These are phyloP conservation scores for Dacryopinax spathularia DNA, from an alignment of 768 basidiomycete genomes.

Conservation along the genomic window DNA sequence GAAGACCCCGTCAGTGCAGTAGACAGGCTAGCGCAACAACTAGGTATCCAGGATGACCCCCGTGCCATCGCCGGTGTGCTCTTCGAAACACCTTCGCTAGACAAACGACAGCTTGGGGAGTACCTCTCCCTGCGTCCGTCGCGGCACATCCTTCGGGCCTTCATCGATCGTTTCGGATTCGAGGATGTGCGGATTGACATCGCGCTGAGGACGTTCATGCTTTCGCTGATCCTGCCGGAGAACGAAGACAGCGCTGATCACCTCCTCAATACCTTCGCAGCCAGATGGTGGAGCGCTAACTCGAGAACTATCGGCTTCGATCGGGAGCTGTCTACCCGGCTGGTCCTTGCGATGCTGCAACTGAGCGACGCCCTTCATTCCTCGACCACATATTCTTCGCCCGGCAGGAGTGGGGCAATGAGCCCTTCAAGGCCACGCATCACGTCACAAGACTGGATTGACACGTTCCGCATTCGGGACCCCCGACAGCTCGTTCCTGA, in stretches of 20 bases:
- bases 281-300: constrained; percentile 85
- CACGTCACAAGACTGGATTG: constrained; percentile 62
- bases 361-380: constrained; percentile 78
- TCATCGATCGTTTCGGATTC: constrained; percentile 79
- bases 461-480: constrained; percentile 71
- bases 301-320: constrained; percentile 61
- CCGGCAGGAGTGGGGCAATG: constrained; percentile 7
- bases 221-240: constrained; percentile 56
- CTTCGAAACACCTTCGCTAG: constrained; percentile 72
- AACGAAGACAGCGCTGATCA: constrained; percentile 41
- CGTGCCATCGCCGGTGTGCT: constrained; percentile 55
- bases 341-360: constrained; percentile 70
- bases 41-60: constrained; percentile 48
- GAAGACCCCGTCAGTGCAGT: constrained; percentile 72
- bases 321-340: constrained; percentile 60
- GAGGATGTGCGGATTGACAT: constrained; percentile 70
- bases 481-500: constrained; percentile 53
- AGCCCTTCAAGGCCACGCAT: constrained; percentile 39
- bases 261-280: constrained; percentile 70
- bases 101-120: constrained; percentile 67
- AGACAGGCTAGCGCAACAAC: constrained; percentile 48
- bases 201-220: constrained; percentile 77
- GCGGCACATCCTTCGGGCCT: constrained; percentile 63
- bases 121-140: constrained; percentile 65
- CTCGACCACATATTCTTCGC: constrained; percentile 14